Evolutionary conservation across 192 early-diverging fungal species (phyloP).

Genomic region (Phlyctochytrium planicorne): DNA sequence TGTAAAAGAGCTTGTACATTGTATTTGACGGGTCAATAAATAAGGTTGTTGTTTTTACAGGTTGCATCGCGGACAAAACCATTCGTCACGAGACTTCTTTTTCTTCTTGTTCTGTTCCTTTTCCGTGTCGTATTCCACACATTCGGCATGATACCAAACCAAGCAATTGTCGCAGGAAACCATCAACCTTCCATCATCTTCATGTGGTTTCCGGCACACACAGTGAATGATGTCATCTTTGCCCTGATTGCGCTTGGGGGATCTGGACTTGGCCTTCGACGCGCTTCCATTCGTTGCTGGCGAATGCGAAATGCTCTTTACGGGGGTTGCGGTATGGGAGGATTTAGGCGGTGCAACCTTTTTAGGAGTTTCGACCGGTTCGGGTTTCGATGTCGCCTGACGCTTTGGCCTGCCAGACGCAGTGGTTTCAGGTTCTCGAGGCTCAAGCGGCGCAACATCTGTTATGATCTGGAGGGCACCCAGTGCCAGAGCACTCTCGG

Average conservation of each 20-base stretch:
- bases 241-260: neutral
- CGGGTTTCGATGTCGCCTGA: neutral
- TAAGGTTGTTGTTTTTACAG: no score
- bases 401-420: neutral
- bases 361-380: neutral
- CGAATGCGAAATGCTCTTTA: neutral
- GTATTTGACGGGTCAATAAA: no score
- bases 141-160: conserved; percentile 7
- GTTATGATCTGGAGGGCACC: neutral
- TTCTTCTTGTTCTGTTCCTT: neutral
- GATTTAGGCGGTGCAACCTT: neutral
- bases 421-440: neutral
- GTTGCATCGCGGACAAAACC: neutral
- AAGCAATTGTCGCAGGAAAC: conserved; percentile 10
- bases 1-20: no score
- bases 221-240: conserved; percentile 2
- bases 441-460: neutral
- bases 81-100: neutral
- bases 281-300: neutral
- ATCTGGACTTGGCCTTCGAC: neutral
- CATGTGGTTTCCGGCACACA: neutral
- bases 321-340: neutral
- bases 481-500: neutral
- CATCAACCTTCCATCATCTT: conserved; percentile 12
- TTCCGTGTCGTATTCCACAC: neutral